Evolutionary conservation across 163 green algal species (phyloP).

Genomic region (Scenedesmus sp.): DNA sequence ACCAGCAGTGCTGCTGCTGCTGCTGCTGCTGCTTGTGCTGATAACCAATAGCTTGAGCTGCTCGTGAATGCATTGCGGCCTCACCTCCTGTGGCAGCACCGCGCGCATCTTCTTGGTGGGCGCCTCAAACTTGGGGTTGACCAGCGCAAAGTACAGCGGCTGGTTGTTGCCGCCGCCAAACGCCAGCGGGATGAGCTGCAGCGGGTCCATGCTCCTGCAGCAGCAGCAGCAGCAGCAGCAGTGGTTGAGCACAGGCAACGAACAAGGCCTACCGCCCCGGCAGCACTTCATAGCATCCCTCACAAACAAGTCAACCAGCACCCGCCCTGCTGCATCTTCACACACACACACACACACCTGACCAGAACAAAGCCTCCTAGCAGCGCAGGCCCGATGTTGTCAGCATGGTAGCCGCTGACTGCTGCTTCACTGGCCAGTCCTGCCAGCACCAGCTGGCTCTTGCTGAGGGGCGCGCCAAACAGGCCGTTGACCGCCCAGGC

Average conservation of each 20-base stretch:
- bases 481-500: slow-evolving; percentile 94
- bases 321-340: background rate
- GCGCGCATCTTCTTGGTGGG: slow-evolving; percentile 96
- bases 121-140: slow-evolving; percentile 97
- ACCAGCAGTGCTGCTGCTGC: slow-evolving; percentile 73
- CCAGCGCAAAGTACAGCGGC: slow-evolving; percentile 92
- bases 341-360: slow-evolving; percentile 55
- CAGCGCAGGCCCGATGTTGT: slow-evolving; percentile 97
- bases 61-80: background rate
- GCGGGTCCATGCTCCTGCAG: slow-evolving; percentile 76
- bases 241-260: background rate
- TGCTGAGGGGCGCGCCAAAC: slow-evolving; percentile 89
- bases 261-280: background rate
- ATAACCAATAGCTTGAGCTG: slow-evolving; percentile 47
- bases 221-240: background rate
- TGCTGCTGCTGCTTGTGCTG: background rate
- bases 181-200: slow-evolving; percentile 60
- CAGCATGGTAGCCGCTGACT: slow-evolving; percentile 97
- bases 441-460: slow-evolving; percentile 87
- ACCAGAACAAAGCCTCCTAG: slow-evolving; percentile 97
- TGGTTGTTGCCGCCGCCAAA: slow-evolving; percentile 48
- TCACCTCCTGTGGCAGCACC: slow-evolving; percentile 86
- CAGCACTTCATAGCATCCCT: background rate
- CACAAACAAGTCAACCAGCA: background rate
- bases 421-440: slow-evolving; percentile 89